Conservation (phyloP, 2,329 filamentous ascomycete species). For the Tolypocladium cylindrosporum region DNA sequence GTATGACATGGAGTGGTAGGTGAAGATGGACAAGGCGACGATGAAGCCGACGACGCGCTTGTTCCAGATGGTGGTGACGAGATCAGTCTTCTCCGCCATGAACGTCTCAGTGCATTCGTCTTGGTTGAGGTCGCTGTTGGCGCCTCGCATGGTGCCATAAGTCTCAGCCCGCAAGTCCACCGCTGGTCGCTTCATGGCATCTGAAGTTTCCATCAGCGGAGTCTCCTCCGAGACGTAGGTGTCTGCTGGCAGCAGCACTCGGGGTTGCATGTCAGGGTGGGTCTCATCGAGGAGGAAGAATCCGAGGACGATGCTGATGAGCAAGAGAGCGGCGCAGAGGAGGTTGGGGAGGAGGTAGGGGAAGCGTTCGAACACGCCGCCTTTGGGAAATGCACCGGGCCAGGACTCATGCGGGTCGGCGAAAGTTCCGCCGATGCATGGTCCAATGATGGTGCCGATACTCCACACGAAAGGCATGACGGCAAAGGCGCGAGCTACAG, state of each 20-base stretch:
- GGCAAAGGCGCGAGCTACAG: slow-evolving; percentile 67
- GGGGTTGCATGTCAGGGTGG: slow-evolving; percentile 68
- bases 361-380: slow-evolving; percentile 63
- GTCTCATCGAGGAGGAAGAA: slow-evolving; percentile 80
- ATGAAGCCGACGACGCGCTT: slow-evolving; percentile 65
- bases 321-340: slow-evolving; percentile 65
- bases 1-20: slow-evolving; percentile 91
- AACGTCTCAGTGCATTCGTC: slow-evolving; percentile 19
- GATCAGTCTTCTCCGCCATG: slow-evolving; percentile 21
- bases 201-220: slow-evolving; percentile 65
- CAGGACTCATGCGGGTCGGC: slow-evolving; percentile 68
- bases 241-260: slow-evolving; percentile 33
- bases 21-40: slow-evolving; percentile 78
- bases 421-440: slow-evolving; percentile 79
- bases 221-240: slow-evolving; percentile 55
- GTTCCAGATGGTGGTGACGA: slow-evolving; percentile 35
- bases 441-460: slow-evolving; percentile 80
- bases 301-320: slow-evolving; percentile 71
- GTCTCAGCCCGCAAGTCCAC: slow-evolving; percentile 69
- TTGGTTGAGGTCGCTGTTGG: slow-evolving; percentile 35
- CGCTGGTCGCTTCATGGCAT: slow-evolving; percentile 61
- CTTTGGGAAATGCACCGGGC: slow-evolving; percentile 56
- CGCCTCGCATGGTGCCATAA: slow-evolving; percentile 59
- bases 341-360: slow-evolving; percentile 88
- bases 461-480: slow-evolving; percentile 95